Evolutionary conservation across 2,329 filamentous ascomycete species (phyloP), one percentile per base, ranked within the genome.

Genomic region (Bipolaris bicolor): DNA sequence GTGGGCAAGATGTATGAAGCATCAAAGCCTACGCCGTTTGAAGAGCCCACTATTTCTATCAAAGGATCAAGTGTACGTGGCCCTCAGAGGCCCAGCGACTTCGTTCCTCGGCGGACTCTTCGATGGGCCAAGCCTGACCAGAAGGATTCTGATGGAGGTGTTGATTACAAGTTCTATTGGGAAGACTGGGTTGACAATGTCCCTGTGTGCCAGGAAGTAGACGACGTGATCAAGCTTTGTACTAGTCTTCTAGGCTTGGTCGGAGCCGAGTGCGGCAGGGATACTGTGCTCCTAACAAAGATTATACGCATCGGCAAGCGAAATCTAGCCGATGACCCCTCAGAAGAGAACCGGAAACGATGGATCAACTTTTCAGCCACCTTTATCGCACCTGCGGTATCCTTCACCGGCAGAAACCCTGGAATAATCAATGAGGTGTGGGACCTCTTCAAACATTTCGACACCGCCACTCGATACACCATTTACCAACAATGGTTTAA

Each of bases 101-200:
- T 86, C 24, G 78, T 83, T 3, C 79, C 85, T n/a, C 86, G 86
- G 65, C 90, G 89, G 69, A 83, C 86, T 15, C 81, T 95, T 62
- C 86, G 90, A 60, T 97, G 94, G 94, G 90, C 92, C 4, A 89
- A 90, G 67, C 86, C 92, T 5, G 93, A 97, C 66, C 88, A 86
- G 64, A 84, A 84, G 62, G 91, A 95, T 69, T 87, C 86, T 24
- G 88, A 88, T 52, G 91, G 92, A 65, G 83, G 84, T n/a, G 86
- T 81, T 11, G 83, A 90, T 50, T 98, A 97, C 74, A 87, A 90
- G 33, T 98, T 96, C 73, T 99, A 99, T 76, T 97, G 95, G 88
- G 92, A 97, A 57, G 95, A 98, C 66, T 99, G 95, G 95, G 84
- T 88, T 2, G 94, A 98, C 76, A 96, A 95, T 62, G 84, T 99